A percentile compares a stretch with the other conserved stretches of the same genome.
Conservation (phyloP, 148 eudicot species). For the Diospyros lotus region DNA sequence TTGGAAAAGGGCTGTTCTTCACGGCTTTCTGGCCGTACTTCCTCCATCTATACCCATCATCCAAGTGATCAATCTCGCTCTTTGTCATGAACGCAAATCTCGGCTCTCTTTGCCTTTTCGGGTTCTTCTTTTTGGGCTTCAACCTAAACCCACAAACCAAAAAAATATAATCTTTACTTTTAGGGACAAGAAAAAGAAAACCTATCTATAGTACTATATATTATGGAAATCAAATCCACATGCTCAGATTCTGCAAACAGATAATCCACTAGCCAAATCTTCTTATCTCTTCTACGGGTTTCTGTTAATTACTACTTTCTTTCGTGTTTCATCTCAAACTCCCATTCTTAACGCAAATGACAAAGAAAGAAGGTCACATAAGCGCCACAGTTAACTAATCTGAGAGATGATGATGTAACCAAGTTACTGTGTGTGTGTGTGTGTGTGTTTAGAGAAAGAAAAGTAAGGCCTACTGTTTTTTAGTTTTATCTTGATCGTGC, state of each 20-base stretch:
- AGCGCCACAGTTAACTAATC: too few relatives aligned
- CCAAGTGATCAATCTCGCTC: slow-evolving; percentile 88
- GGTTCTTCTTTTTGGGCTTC: slow-evolving; percentile 75
- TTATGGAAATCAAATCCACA: slow-evolving; percentile 18
- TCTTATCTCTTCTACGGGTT: neutral
- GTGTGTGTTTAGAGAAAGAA: neutral
- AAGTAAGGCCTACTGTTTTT: slow-evolving; percentile 41
- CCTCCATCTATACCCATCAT: slow-evolving; percentile 97
- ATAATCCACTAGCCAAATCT: slow-evolving; percentile 20
- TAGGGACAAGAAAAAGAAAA: neutral
- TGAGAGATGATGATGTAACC: too few relatives aligned
- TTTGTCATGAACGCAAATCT: slow-evolving; percentile 89
- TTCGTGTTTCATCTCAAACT: neutral
- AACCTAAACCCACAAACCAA: slow-evolving; percentile 24
- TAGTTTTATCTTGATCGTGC: slow-evolving; percentile 40
- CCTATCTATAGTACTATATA: slow-evolving; percentile 7
- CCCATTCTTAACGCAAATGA: neutral
- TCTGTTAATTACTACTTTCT: neutral
- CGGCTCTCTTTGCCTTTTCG: slow-evolving; percentile 62
- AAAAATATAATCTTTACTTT: slow-evolving; percentile 7
- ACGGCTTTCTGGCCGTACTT: slow-evolving; percentile 97
- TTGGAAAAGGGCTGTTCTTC: slow-evolving; percentile 88
- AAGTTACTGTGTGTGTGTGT: too few relatives aligned
- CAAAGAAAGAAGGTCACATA: neutral
- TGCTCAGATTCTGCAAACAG: slow-evolving; percentile 4